Base-by-base conservation (phyloP, 2,329 filamentous ascomycete species). In the Aspergillus fumigatus region DNA sequence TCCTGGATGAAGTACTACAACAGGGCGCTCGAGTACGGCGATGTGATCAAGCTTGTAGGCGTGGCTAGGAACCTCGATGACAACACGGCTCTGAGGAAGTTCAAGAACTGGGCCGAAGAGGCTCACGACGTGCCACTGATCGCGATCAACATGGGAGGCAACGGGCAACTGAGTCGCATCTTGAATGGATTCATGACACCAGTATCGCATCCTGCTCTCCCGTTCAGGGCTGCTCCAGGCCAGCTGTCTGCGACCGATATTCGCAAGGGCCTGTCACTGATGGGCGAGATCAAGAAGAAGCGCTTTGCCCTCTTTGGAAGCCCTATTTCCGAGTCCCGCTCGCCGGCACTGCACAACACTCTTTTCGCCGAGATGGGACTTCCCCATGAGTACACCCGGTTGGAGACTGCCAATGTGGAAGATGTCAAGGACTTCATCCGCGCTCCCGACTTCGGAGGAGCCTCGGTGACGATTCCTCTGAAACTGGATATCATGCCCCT, bases 101-200 rank as follows among this genome's bases (percentile, higher is more conserved):
- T 99, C 83, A 92, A 90, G 77, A 77, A 81, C 23, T 88, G 84
- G 77, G 92, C 92, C 75, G 79, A 84, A 40, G 79, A 82, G 25
- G 83, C 89, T 1, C 88, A 95, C 68, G 81, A 88, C 53, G 85
- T 86, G n/a, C 93, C 92, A 0, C 77, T 99, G 54, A 97, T 99
- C 65, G 91, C 89, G 1, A 88, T 99, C 70, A 99, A 99, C 75
- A 97, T 99, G 93, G 92, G 93, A 29, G 80, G 85, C 50, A 79
- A 84, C 26, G 94, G 94, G 50, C 94, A 96, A 76, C 82, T 97
- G 45, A 96, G 91, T 68, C 87, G 94, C 35, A 88, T 99, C 48
- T 79, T 95, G 57, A 99, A 99, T 74, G 81, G 84, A 29, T 97
- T 97, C 79, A 85, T 99, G 79, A 97, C 94, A 0, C 94, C 94